Evolutionary conservation across 2,329 filamentous ascomycete genomes (phyloP).

Genomic region (Apiospora arundinis): DNA sequence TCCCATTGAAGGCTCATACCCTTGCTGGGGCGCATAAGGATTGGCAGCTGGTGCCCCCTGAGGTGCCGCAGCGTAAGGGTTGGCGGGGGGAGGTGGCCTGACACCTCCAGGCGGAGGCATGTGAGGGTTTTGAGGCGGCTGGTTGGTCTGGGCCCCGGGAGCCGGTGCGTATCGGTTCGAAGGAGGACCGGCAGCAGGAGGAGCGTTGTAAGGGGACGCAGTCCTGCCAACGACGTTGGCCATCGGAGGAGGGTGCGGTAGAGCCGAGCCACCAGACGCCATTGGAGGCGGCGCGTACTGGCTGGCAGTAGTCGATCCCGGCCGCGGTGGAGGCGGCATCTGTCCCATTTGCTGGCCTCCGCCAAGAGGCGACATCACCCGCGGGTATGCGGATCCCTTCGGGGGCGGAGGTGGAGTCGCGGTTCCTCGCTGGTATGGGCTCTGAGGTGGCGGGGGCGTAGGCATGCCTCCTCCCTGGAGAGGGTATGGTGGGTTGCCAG

Average conservation of each 20-base stretch:
- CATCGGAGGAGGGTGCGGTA: slow-evolving; percentile 62
- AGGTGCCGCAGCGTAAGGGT: slow-evolving; percentile 56
- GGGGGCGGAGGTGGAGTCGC: slow-evolving; percentile 81
- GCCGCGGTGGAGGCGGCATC: slow-evolving; percentile 51
- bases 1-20: slow-evolving; percentile 47
- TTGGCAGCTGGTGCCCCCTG: slow-evolving; percentile 53
- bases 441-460: slow-evolving; percentile 61
- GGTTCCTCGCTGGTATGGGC: slow-evolving; percentile 64
- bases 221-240: slow-evolving; percentile 66
- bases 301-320: slow-evolving; percentile 64
- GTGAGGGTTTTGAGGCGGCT: slow-evolving; percentile 44
- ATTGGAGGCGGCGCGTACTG: slow-evolving; percentile 69
- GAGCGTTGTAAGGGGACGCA: slow-evolving; percentile 85
- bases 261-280: slow-evolving; percentile 38
- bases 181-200: slow-evolving; percentile 71
- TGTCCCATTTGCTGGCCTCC: slow-evolving; percentile 59
- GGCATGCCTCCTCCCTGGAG: slow-evolving; percentile 63
- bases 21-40: slow-evolving; percentile 67
- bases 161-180: slow-evolving; percentile 78
- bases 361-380: slow-evolving; percentile 74
- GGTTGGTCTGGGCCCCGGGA: slow-evolving; percentile 58
- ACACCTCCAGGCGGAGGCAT: slow-evolving; percentile 43
- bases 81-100: slow-evolving; percentile 52
- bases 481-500: slow-evolving; percentile 78
- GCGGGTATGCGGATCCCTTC: slow-evolving; percentile 74